Base-by-base conservation (phyloP, 768 basidiomycete species). In the Panus rudis region DNA sequence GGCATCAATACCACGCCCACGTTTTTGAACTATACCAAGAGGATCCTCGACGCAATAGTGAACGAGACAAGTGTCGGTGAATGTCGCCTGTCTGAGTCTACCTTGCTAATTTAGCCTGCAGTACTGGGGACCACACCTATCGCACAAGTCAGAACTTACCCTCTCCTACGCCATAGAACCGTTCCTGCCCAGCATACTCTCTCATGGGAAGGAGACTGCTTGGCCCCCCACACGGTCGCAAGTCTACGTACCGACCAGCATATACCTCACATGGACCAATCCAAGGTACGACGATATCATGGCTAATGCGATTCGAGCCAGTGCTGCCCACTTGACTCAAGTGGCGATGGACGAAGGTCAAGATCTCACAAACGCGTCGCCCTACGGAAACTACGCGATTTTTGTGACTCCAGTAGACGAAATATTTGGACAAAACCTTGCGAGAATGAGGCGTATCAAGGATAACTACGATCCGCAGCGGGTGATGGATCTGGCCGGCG, bases 401-500 rank as follows among this genome's bases (percentile, higher is more conserved):
- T 54, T 47, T 26, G 68, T 67, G 31, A 78, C 75, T 1, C 68
- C 75, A 0, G 47, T 76, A 14, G 54, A 63, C 28, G 46, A 55
- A 4, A 62, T 81, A 19, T 79, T 75, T 48, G 75, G 73, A 4
- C 45, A 31, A 8, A 75, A 78, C 46, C 37, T 80, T 2, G 53
- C 57, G 13, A 55, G 28, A 27, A 49, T 79, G 46, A 46, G 49
- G 40, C 42, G 39, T 3, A 53, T 79, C 12, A 73, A 72, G 50
- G 50, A 43, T 32, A 30, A 28, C 6, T 61, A 72, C 37, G 79
- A 81, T 55, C 79, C 77, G 0, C 37, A 59, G 11, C 67, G 73
- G 51, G 65, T 79, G 28, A 80, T 81, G 76, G 70, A 67, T 14
- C 67, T 78, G 22, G 66, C 78, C 26, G 78, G 76, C 4, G 79